These are phyloP conservation scores for Cercospora sojina DNA, from an alignment of 2,329 filamentous ascomycete species.

Conservation along the genomic window DNA sequence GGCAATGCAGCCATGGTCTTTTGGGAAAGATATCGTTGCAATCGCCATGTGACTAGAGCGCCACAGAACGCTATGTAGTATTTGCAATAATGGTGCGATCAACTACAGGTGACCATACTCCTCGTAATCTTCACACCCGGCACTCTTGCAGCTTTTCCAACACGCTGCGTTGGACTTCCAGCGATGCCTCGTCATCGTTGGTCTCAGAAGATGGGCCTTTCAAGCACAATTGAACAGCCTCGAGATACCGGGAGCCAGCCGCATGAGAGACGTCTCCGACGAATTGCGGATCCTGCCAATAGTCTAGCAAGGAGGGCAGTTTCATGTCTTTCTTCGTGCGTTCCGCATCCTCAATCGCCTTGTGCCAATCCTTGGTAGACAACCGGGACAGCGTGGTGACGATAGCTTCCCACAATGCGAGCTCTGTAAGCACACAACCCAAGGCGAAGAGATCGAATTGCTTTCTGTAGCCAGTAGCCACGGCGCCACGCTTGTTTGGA, in stretches of 20 bases:
- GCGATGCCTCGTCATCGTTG: neutral
- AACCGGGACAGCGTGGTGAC: neutral
- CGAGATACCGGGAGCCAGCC: neutral
- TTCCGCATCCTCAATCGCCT: neutral
- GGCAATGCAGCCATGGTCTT: neutral
- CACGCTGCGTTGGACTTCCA: neutral
- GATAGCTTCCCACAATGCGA: slow-evolving; percentile 63
- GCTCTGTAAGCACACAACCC: slow-evolving; percentile 69
- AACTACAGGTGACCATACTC: neutral
- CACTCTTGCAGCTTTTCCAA: neutral
- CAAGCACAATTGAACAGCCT: neutral
- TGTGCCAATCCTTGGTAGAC: neutral
- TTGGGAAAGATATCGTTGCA: neutral
- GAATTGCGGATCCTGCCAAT: neutral
- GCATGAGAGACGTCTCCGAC: neutral
- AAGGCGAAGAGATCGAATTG: slow-evolving; percentile 68
- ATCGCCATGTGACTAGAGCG: neutral
- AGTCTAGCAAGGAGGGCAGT: neutral
- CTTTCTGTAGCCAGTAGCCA: neutral
- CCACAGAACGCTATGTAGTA: neutral
- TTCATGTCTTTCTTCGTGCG: neutral
- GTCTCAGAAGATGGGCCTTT: neutral
- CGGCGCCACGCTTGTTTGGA: neutral
- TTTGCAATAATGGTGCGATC: neutral
- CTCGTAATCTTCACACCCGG: neutral